Evolutionary conservation across 2,329 filamentous ascomycete genomes (phyloP), one percentile per base, ranked within the genome.

Genomic region (Nannizzia gypsea): DNA sequence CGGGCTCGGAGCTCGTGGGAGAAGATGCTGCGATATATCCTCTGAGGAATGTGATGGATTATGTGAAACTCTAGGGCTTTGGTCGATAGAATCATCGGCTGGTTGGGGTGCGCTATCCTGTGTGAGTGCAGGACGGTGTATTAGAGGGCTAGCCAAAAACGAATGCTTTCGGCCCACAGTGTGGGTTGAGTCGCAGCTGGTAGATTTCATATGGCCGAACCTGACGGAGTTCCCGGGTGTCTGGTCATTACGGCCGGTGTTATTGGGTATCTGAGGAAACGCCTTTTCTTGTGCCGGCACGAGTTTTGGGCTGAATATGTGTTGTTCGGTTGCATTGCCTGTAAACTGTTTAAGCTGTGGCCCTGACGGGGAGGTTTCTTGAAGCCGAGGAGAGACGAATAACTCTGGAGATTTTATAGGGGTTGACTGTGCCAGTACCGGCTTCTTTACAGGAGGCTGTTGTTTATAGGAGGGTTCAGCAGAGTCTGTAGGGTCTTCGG

Each of bases 301-400:
- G n/a, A 46, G 13, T 50, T 69, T 2, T 67, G 70, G n/a, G 67
- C 65, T 58, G 63, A 60, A 8, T 63, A 61, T 17, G 60, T 62
- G 62, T 66, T 71, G 15, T 62, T 48, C 36, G 61, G 59, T 5
- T 66, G 61, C 20, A 64, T 60, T 17, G 67, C 63, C 4, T 69
- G 69, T 56, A 13, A 69, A 63, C 20, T 72, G 71, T 24, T 63
- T 68, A 44, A 72, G 34, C 8, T 73, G 46, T 66, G 70, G 22
- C 67, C 69, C 66, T 68, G 42, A 62, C 55, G 42, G 61, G 24
- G 34, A 65, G 60, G 15, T 62, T 56, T 26, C 63, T 60, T 40
- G 60, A 46, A 50, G 56, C 65, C 8, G 58, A 11, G 62, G 56
- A 17, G 60, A 59, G 31, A 60, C 54, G 8, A 61, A 20, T 31